Evolutionary conservation across 78 protist species (phyloP).

Genomic region (Dictyostelium capitatum): DNA sequence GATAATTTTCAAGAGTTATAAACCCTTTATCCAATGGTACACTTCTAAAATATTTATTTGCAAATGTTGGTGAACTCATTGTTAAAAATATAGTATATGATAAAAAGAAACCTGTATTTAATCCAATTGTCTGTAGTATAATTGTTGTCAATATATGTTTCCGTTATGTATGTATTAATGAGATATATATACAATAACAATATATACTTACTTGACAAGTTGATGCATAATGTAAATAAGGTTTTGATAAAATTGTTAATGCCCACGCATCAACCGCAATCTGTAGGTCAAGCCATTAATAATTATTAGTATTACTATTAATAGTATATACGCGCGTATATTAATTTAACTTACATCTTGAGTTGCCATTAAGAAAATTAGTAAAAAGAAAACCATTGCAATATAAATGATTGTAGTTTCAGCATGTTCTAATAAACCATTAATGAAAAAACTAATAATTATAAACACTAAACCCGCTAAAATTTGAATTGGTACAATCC

Average conservation of each 20-base stretch:
- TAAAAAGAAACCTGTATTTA: constrained; percentile 85
- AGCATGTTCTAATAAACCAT: constrained; percentile 21
- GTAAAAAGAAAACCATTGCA: constrained; percentile 10
- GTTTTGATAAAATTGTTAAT: constrained; percentile 73
- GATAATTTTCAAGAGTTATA: constrained; percentile 4
- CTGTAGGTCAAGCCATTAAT: too few relatives aligned
- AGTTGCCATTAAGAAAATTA: constrained; percentile 79
- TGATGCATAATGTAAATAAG: constrained; percentile 79
- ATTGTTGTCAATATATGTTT: too few relatives aligned
- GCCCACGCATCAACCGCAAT: constrained; percentile 97
- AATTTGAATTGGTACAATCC: constrained; percentile 93
- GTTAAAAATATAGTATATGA: constrained; percentile 87
- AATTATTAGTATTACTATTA: too few relatives aligned
- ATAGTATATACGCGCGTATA: too few relatives aligned
- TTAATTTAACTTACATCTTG: constrained; percentile 79
- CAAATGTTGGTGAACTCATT: constrained; percentile 75
- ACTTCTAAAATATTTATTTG: constrained; percentile 73
- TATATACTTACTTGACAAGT: constrained; percentile 76
- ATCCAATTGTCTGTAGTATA: constrained; percentile 87
- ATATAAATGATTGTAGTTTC: not conserved
- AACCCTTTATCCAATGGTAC: constrained; percentile 8
- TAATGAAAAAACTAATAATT: constrained; percentile 11
- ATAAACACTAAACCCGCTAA: constrained; percentile 42
- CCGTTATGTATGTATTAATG: too few relatives aligned
- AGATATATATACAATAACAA: not conserved